Evolutionary conservation across 257 asterid species (phyloP), one percentile per base, ranked within the genome.

Genomic region (Primulina eburnea): DNA sequence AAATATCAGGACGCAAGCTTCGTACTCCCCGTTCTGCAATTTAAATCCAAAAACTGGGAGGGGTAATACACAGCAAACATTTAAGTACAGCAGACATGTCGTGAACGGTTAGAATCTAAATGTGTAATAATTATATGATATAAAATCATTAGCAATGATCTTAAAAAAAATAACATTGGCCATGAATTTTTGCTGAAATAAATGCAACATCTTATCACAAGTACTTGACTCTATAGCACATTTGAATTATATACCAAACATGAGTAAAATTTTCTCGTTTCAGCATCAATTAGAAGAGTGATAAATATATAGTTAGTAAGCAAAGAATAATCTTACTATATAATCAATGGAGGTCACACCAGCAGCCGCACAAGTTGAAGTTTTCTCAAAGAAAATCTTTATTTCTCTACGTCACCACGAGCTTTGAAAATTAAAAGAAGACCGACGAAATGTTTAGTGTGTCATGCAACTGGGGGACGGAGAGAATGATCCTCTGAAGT

Each of bases 401-500:
- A 16, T 4, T 50, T 17, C 21, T 50, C 20, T 50, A 50, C 8
- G 1, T 17, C 21, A 16, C 20, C 17, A 50, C 8, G 1, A 17
- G 57, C 8, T 8, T 50, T 20, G 21, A 14, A 43, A 5, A 16
- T 21, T 50, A 50, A 50, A 50, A 14, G 56, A 14, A 4, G 8
- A 16, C 21, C 1, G 57, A 50, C 2, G 57, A 50, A 50, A 17
- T 50, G 57, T 17, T 5, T 17, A 17, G 20, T 16, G 20, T 1
- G 21, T 80, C 81, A 82, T 62, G 88, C 88, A 59, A 79, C 84
- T 6, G 86, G 85, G 18, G 87, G 79, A 6, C 82, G 81, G 29
- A 77, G 88, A 47, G 82, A 56, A 18, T 79, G 84, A 65, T 81
- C 90, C 69, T 79, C 81, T 40, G 90, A 79, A 58, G 88, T 76